Base-by-base conservation (phyloP, 2,329 filamentous ascomycete species). In the Colletotrichum endophyticum region DNA sequence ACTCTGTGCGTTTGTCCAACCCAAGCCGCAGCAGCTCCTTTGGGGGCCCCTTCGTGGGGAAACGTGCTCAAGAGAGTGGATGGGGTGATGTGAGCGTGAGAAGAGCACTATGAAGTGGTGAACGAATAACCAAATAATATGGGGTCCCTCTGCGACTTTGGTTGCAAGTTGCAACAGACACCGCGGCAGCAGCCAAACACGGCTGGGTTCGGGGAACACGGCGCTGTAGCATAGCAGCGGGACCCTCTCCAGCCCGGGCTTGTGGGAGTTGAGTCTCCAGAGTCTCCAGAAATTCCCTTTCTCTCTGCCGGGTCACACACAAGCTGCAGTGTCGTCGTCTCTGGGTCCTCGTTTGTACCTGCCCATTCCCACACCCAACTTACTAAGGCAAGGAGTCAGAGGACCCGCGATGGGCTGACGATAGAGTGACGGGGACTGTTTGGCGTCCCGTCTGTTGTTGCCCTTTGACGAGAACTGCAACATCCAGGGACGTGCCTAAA, bases 31-130 rank as follows among this genome's bases (percentile, higher is more conserved):
- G 63, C 32, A 66, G 44, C 36, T 66, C 63, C 28, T 16, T 59
- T 22, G 44, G 56, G 25, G 39, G 61, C 22, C 66, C 66, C 62
- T 75, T 63, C 67, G 62, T 68, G 66, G 66, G 68, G 62, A 76
- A 78, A 78, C 76, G 76, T 77, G 74, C 73, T 74, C 74, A 62
- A 25, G 66, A 56, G 44, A 70, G 74, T 78, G 76, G 74, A 77
- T 78, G 74, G 73, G 66, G 74, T 73, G 76, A 78, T 72, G 68
- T 27, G 36, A 44, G 9, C 13, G n/a, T 53, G 44, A 53, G n/a
- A 53, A 56, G 22, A 15, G 70, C 32, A 34, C 30, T 64, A 49
- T 62, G 32, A 49, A 72, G 44, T 61, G 44, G 44, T 49, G 44
- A 44, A 44, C 11, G 44, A 49, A 49, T n/a, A 49, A 22, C 44